These are phyloP conservation scores for Ascochyta pisi DNA, from an alignment of 2,329 filamentous ascomycete species.

Conservation along the genomic window DNA sequence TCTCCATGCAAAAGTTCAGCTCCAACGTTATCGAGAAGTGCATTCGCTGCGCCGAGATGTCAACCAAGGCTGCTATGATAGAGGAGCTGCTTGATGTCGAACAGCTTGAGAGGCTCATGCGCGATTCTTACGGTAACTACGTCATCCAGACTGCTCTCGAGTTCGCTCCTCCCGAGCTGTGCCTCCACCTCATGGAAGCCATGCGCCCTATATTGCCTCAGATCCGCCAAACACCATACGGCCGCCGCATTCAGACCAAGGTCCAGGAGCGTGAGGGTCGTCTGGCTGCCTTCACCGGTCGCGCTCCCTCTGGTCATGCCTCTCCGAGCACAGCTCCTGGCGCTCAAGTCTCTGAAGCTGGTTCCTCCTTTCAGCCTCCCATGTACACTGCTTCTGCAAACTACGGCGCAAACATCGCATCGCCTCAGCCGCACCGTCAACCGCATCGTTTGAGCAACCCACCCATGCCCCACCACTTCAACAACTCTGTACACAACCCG, in stretches of 20 bases:
- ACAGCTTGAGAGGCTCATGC: constrained; percentile 87
- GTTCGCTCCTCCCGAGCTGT: constrained; percentile 44
- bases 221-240: constrained; percentile 91
- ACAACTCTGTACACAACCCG: constrained; percentile 50
- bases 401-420: constrained; percentile 46
- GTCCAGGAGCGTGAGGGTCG: constrained; percentile 65
- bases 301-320: constrained; percentile 35
- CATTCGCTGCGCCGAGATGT: constrained; percentile 78
- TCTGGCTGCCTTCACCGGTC: constrained; percentile 41
- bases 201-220: constrained; percentile 84
- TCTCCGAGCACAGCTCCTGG: constrained; percentile 37
- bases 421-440: constrained; percentile 44
- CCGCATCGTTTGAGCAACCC: constrained; percentile 50
- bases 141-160: constrained; percentile 87
- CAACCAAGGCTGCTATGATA: constrained; percentile 80
- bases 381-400: constrained; percentile 47
- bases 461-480: constrained; percentile 44
- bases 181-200: constrained; percentile 73
- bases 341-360: constrained; percentile 32
- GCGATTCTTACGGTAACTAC: constrained; percentile 95
- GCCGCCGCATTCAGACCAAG: constrained; percentile 91
- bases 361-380: constrained; percentile 33
- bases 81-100: constrained; percentile 76
- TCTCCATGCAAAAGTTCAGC: constrained; percentile 97
- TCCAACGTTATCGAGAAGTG: constrained; percentile 98